Base-by-base conservation (phyloP, 2,329 filamentous ascomycete genomes). In the Pleoardoris graminearum region DNA sequence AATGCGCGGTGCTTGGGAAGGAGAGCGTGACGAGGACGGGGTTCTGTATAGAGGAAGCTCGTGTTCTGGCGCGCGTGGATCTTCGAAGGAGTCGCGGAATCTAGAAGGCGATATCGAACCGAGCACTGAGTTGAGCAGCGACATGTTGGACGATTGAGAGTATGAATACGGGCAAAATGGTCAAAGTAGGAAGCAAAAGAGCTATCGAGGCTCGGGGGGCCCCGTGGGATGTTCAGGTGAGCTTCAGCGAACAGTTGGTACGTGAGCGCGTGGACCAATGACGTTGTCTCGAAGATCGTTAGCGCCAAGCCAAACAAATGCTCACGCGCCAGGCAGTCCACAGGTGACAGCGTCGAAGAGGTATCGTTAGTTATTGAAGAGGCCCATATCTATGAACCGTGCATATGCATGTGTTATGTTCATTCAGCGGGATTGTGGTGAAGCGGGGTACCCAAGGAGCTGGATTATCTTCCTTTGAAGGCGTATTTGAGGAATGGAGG, bases 71-170 rank as follows among this genome's bases (percentile, higher is more conserved):
- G 67, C 66, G 46, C 65, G 62, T n/a, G 61, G 63, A 47, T 72
- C 69, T 58, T 72, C 68, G 45, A 71, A 72, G 2, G 70, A 72
- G 45, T 60, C 62, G 37, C 67, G 62, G 30, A 71, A 68, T 19
- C 59, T 32, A 11, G 41, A 64, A n/a, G 64, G 64, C 22, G 69
- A 71, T 22, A 72, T 58, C 22, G 68, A 68, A 33, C 69, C 70
- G n/a, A 71, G 59, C 4, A 72, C 68, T 3, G 70, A 72, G 43
- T 68, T 71, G 23, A 72, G 60, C 36, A 72, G 53, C 12, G 70
- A 71, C 69, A 71, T 71, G 22, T 17, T 55, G 23, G 32, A 19
- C 10, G 19, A 42, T 37, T 30, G 10, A 19, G 14, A 19, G 41
- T 42, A 36, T 22, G 27, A 30, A 44, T 52, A 36, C 19, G 10